These are phyloP conservation scores for Keithomyces neogunnii DNA, from an alignment of 2,329 filamentous ascomycete genomes.

Conservation along the genomic window DNA sequence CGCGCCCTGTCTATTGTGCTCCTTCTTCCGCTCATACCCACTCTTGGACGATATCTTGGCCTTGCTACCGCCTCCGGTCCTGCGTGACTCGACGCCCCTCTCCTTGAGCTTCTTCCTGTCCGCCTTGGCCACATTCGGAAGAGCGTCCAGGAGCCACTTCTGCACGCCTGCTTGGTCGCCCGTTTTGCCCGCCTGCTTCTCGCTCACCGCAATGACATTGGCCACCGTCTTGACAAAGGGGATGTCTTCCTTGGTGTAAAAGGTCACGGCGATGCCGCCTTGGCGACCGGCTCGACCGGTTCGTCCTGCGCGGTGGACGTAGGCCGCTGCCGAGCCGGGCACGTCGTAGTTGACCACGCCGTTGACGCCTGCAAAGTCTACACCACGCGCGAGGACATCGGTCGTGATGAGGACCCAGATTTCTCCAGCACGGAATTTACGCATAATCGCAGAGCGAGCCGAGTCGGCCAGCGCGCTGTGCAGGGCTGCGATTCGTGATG, in stretches of 20 bases:
- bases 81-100: conserved; percentile 68
- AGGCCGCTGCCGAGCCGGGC: conserved; percentile 79
- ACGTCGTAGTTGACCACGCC: conserved; percentile 98
- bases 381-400: conserved; percentile 81
- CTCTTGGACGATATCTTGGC: conserved; percentile 77
- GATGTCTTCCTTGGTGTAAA: conserved; percentile 94
- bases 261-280: conserved; percentile 83
- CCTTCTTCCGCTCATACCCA: conserved; percentile 61
- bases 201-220: conserved; percentile 80
- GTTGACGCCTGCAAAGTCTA: conserved; percentile 92
- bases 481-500: conserved; percentile 76
- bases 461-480: conserved; percentile 78
- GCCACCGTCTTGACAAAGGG: conserved; percentile 83
- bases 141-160: conserved; percentile 79
- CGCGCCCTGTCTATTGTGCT: conserved; percentile 57
- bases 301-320: conserved; percentile 87
- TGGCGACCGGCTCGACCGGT: conserved; percentile 82
- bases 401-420: conserved; percentile 97
- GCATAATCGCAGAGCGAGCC: conserved; percentile 73
- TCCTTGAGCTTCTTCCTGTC: conserved; percentile 77
- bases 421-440: conserved; percentile 81
- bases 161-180: conserved; percentile 54
- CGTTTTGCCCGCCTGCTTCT: conserved; percentile 55
- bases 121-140: conserved; percentile 77
- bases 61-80: conserved; percentile 26